Evolutionary conservation across 208 protist species (phyloP).

Genomic region (Trypanosoma rangeli): DNA sequence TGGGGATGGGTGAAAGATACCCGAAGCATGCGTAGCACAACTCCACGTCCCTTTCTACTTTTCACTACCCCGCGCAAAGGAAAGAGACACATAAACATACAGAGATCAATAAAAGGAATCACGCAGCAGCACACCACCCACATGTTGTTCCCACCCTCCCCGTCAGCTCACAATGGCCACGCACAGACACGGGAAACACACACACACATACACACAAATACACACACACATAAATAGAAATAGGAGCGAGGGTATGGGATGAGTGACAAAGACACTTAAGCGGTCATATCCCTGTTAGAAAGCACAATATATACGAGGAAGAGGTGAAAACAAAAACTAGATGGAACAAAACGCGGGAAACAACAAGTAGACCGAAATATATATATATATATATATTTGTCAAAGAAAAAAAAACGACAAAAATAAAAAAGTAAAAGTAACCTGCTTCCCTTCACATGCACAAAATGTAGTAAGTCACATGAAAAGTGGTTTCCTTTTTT

Average conservation of each 20-base stretch:
- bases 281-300: not conserved
- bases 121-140: too few species aligned
- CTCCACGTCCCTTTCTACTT: too few species aligned
- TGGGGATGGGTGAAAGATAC: too few species aligned
- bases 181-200: constrained; percentile 1
- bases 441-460: too few species aligned
- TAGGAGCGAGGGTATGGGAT: not conserved
- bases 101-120: too few species aligned
- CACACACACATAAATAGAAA: constrained; percentile 6
- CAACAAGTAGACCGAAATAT: constrained; percentile 24
- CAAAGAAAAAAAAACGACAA: too few species aligned
- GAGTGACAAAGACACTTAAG: not conserved
- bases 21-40: too few species aligned
- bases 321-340: not conserved
- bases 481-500: constrained; percentile 25
- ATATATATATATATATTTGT: too few species aligned
- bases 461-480: too few species aligned
- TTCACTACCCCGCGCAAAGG: too few species aligned
- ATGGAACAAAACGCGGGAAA: constrained; percentile 7
- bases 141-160: not conserved
- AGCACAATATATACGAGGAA: constrained; percentile 12
- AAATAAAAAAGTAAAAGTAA: constrained; percentile 35
- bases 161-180: not conserved
- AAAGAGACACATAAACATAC: too few species aligned
- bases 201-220: constrained; percentile 8